These are phyloP conservation scores for Symbiotaphrina buchneri DNA, from an alignment of 495 filamentous ascomycete genomes.

Conservation along the genomic window DNA sequence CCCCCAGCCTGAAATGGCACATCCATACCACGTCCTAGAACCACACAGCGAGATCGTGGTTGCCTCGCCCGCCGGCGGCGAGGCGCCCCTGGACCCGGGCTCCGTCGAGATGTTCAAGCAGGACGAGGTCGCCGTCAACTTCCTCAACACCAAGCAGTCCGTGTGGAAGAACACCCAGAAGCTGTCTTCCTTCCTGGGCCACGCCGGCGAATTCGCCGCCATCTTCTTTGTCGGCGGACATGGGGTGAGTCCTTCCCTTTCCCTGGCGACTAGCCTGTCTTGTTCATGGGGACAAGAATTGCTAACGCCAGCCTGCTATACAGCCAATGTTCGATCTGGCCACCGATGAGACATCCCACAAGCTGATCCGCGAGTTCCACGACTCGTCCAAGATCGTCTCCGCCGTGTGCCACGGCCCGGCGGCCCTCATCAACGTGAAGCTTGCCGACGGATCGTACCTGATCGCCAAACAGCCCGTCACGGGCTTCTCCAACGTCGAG, in stretches of 20 bases:
- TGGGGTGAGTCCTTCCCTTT: constrained; percentile 28
- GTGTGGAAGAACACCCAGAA: constrained; percentile 41
- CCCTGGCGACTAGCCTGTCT: no score
- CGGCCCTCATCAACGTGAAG: constrained; percentile 34
- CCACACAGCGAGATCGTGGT: constrained; percentile 30
- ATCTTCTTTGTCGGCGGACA: constrained; percentile 58
- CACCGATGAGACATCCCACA: constrained; percentile 22
- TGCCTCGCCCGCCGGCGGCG: constrained; percentile 45
- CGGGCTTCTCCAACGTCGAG: constrained; percentile 46
- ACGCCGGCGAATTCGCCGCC: constrained; percentile 37
- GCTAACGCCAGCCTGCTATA: constrained; percentile 1
- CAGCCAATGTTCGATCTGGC: constrained; percentile 53
- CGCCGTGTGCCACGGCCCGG: constrained; percentile 15
- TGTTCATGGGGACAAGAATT: neutral
- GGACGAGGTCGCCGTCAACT: constrained; percentile 26
- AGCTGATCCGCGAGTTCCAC: constrained; percentile 36
- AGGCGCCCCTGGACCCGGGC: constrained; percentile 38
- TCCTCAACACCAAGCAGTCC: constrained; percentile 24
- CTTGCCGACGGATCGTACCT: constrained; percentile 24
- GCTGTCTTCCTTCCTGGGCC: constrained; percentile 24
- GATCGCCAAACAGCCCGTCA: constrained; percentile 31
- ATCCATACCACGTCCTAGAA: constrained; percentile 37
- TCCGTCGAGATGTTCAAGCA: constrained; percentile 37
- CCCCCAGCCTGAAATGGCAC: constrained; percentile 43
- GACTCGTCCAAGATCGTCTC: constrained; percentile 8